Base-by-base conservation (phyloP, 139 green algal genomes). In the Chlorella sp. region DNA sequence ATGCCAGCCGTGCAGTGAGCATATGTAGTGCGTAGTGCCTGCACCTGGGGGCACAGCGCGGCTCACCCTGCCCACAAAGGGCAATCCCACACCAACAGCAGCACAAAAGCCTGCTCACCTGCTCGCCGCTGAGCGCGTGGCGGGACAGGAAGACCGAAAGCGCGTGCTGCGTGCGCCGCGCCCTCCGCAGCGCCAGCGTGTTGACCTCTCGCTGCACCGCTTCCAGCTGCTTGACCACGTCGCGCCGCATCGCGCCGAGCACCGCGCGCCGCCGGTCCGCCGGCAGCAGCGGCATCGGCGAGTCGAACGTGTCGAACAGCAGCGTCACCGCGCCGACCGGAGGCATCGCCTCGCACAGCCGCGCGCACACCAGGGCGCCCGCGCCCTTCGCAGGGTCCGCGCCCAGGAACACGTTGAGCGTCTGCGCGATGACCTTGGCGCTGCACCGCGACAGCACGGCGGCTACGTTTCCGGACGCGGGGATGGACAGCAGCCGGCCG, bases 281-380 rank as follows among this genome's bases (percentile, higher is more conserved):
- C 32, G 79, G 74, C 67, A 81, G 71, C 49, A 84, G 62, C 59
- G 70, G 76, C 35, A 72, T 34, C 26, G 27, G 23, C 10, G 35
- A 27, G 60, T 74, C 67, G 32, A 67, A 79, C 67, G 67, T 67
- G 67, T 74, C 68, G 34, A 64, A 61, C 29, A 42, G 49, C 35
- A 60, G 63, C 49, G 1, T 26, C 35, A 67, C 23, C n/a, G 72
- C 67, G 0, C 60, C n/a, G 0, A 59, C 29, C 6, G 77, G 67
- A 5, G 67, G 61, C 61, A 82, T 35, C 27, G 68, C 72, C 29
- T 73, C 62, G 23, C 76, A 34, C 67, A 82, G 67, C 67, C 30
- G 32, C 0, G 67, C 67, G 23, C 36, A 67, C 35, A 49, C 65
- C n/a, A 2, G 31, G 6, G 6, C 31, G 0, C 24, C 49, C 72